These are phyloP conservation scores for Uncinocarpus reesii DNA, from an alignment of 2,329 filamentous ascomycete genomes.

Conservation along the genomic window DNA sequence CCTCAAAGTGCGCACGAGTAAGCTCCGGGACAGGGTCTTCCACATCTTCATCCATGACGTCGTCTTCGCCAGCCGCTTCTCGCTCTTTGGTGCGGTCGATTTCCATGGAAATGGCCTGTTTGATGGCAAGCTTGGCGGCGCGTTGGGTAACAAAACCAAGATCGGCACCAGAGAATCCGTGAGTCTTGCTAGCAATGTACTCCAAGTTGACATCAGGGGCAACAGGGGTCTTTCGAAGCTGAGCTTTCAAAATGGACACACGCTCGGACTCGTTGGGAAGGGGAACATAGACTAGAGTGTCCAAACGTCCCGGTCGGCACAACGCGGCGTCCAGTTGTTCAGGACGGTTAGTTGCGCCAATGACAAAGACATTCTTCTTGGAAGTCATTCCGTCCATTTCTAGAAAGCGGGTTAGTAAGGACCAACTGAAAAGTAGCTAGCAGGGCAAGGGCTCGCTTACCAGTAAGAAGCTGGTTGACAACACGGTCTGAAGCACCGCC, in stretches of 20 bases:
- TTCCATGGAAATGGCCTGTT: constrained; percentile 80
- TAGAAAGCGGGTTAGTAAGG: constrained; percentile 39
- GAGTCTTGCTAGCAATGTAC: constrained; percentile 92
- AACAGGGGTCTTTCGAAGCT: constrained; percentile 96
- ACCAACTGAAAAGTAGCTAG: constrained; percentile 1
- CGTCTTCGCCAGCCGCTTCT: constrained; percentile 64
- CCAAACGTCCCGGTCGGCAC: constrained; percentile 95
- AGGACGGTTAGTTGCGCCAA: constrained; percentile 95
- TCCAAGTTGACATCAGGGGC: constrained; percentile 74
- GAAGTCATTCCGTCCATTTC: constrained; percentile 99
- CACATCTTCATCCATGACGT: constrained; percentile 69
- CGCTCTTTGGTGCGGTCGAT: constrained; percentile 85
- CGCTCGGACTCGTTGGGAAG: constrained; percentile 86
- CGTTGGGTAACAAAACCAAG: constrained; percentile 97
- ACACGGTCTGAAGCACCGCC: constrained; percentile 98
- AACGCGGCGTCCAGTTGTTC: constrained; percentile 97
- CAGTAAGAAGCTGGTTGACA: constrained; percentile 97
- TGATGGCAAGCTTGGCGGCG: constrained; percentile 98
- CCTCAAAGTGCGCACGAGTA: constrained; percentile 94
- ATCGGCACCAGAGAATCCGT: constrained; percentile 99
- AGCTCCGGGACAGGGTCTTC: constrained; percentile 95
- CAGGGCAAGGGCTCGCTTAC: too few species aligned
- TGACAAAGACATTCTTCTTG: constrained; percentile 99
- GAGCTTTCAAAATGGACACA: constrained; percentile 80
- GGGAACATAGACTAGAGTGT: constrained; percentile 96